A percentile compares a stretch with the other conserved stretches of the same genome.
Conservation (phyloP, 2,329 filamentous ascomycete species). For the Cyphellophora attinorum region DNA sequence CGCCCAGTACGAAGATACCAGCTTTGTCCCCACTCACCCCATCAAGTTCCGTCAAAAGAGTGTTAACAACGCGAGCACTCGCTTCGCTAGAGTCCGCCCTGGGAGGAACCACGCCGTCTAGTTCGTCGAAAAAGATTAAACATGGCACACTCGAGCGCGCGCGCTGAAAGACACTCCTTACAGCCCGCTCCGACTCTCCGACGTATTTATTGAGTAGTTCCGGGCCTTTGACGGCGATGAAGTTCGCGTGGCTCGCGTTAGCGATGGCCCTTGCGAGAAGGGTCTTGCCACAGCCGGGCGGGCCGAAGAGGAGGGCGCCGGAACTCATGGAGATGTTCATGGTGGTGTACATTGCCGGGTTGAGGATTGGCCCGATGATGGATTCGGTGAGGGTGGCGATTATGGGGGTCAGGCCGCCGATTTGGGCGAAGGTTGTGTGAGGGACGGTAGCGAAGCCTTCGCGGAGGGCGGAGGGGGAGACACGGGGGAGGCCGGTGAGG, state of each 20-base stretch:
- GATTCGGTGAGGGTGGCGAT: slow-evolving; percentile 73
- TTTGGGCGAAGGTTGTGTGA: slow-evolving; percentile 84
- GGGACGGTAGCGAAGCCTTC: slow-evolving; percentile 95
- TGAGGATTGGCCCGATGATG: slow-evolving; percentile 81
- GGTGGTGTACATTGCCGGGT: slow-evolving; percentile 64
- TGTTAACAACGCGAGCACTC: slow-evolving; percentile 84
- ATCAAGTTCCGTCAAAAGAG: slow-evolving; percentile 86
- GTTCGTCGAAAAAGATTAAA: slow-evolving; percentile 95
- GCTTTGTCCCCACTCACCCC: slow-evolving; percentile 63
- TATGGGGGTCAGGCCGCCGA: slow-evolving; percentile 73
- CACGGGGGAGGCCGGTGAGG: slow-evolving; percentile 59
- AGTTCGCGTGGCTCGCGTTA: slow-evolving; percentile 91
- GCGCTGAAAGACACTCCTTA: slow-evolving; percentile 83
- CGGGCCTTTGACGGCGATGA: slow-evolving; percentile 94
- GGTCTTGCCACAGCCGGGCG: slow-evolving; percentile 93
- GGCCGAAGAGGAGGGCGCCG: slow-evolving; percentile 90
- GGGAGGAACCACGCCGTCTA: slow-evolving; percentile 82
- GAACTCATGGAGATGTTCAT: slow-evolving; percentile 74
- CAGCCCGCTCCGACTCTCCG: slow-evolving; percentile 86
- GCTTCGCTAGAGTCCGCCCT: slow-evolving; percentile 71
- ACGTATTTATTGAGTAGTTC: slow-evolving; percentile 97
- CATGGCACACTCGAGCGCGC: slow-evolving; percentile 81
- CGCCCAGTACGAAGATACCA: slow-evolving; percentile 89
- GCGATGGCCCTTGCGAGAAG: slow-evolving; percentile 92
- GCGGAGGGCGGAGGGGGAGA: slow-evolving; percentile 73